Base-by-base conservation (phyloP, 2,329 filamentous ascomycete species). In the Xenosphaeropsis pyriputrescens region DNA sequence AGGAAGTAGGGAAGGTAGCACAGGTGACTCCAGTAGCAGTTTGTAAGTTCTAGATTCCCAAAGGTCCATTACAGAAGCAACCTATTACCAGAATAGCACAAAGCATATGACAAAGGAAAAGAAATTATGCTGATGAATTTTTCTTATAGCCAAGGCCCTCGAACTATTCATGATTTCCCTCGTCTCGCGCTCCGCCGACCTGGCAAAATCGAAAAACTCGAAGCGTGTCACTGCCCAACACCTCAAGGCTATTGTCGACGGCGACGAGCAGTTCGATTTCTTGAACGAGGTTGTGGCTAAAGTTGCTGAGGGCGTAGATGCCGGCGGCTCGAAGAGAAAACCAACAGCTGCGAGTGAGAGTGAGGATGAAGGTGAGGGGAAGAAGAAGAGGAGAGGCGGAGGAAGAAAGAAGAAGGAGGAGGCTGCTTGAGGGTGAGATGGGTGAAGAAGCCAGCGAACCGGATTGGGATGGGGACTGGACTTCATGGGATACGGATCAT, bases 121-220 rank as follows among this genome's bases (percentile, higher is more conserved):
- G 22, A 9, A 26, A 26, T n/a, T n/a, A n/a, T n/a, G 29, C 38
- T 36, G 19, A 39, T 33, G 2, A 39, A 13, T 34, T 15, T 29
- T 18, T 14, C 36, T 29, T 45, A 43, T 47, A 77, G 85, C 85
- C 48, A 95, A 95, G 65, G 91, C 91, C 13, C 70, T 98, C 6
- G 91, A 98, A 62, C 70, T 98, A 7, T 98, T 98, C 57, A 98
- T 98, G 91, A 85, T 96, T 45, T 79, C 85, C 32, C 70, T 98
- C 40, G 89, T 96, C 43, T 79, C 79, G 18, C 89, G 88, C 56
- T 86, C 88, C 40, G 86, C 91, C 35, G 75, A 81, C 37, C 78
- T 94, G 48, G 89, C 91, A 36, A 76, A 74, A 48, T 72, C 80
- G 43, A 85, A 83, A 56, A 83, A 79, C 45, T 88, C 85, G 0